Conservation (phyloP, 2,329 filamentous ascomycete genomes). For the Talaromyces funiculosus region DNA sequence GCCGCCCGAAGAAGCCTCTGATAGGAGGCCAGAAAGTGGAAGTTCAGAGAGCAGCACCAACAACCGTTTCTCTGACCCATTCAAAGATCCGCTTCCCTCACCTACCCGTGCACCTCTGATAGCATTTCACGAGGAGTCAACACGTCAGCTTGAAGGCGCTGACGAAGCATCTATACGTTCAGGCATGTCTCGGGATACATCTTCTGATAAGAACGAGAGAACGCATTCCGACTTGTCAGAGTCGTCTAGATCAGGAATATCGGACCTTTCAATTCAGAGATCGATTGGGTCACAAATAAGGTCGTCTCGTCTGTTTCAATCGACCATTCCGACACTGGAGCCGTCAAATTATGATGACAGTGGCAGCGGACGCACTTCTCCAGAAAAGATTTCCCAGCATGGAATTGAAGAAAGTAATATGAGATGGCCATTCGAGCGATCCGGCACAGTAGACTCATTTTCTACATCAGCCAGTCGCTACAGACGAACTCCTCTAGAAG, state of each 20-base stretch:
- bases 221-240: constrained; percentile 55
- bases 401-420: constrained; percentile 23
- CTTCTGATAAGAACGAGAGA: constrained; percentile 49
- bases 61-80: constrained; percentile 22
- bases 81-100: constrained; percentile 22
- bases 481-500: constrained; percentile 47
- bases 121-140: constrained; percentile 16
- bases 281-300: constrained; percentile 34
- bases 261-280: constrained; percentile 20
- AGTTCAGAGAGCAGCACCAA: constrained; percentile 14
- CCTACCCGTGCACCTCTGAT: constrained; percentile 1
- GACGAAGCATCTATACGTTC: constrained; percentile 16
- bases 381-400: constrained; percentile 20
- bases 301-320: constrained; percentile 18
- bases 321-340: constrained; percentile 18
- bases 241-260: constrained; percentile 42
- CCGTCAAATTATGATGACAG: constrained; percentile 17
- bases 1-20: constrained; percentile 12
- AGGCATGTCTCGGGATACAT: constrained; percentile 32
- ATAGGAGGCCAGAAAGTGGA: constrained; percentile 15
- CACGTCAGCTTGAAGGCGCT: neutral
- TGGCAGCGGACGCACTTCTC: constrained; percentile 22
- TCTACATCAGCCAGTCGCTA: constrained; percentile 48
- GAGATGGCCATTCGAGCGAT: constrained; percentile 28
- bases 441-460: constrained; percentile 46